Base-by-base conservation (phyloP, 176 grass and related monocot genomes). In the Neostapfia colusana region DNA sequence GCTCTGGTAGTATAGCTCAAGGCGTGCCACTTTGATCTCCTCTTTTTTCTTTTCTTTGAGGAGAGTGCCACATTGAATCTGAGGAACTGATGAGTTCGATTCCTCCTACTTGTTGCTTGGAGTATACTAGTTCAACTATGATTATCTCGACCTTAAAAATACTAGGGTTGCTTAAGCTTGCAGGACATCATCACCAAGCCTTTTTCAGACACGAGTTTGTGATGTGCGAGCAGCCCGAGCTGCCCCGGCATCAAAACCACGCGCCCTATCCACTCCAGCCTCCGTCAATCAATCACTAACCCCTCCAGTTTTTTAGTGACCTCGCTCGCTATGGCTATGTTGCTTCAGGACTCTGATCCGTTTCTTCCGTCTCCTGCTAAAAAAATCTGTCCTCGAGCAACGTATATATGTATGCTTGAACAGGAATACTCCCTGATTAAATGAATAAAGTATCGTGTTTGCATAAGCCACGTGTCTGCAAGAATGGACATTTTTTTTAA, bases 381-480 rank as follows among this genome's bases (percentile, higher is more conserved):
- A 7, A 8, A 11, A 7, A n/a, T 38, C 14, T 39, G 26, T 68
- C 63, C 64, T 38, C 26, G 18, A 10, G 26, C 63, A 25, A 26
- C 6, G 18, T 16, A 14, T 15, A 38, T 31, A 31, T 15, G 49
- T 31, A 31, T 15, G 49, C 58, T 36, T 57, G 62, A 45, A 49
- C 64, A 13, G 13, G 53, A 69, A 83, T 74, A 75, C 46, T 38
- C 49, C 3, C 12, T 20, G 46, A 16, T 0, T 39, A 10, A 8
- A 28, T 37, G 60, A 26, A 61, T 71, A 61, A 80, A 70, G 4
- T 16, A 41, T 69, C 1, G 16, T 24, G 41, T 70, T 62, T 7
- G 55, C 53, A 18, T 75, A 69, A 49, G 53, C 63, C 68, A 25
- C 73, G 40, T 69, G 73, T 70, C 81, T 77, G 81, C 42, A 41